A percentile compares a stretch with the other conserved stretches of the same genome.
phyloP scores from a whole-genome alignment of 805 yeast species.

The Candida tammaniensis region DNA sequence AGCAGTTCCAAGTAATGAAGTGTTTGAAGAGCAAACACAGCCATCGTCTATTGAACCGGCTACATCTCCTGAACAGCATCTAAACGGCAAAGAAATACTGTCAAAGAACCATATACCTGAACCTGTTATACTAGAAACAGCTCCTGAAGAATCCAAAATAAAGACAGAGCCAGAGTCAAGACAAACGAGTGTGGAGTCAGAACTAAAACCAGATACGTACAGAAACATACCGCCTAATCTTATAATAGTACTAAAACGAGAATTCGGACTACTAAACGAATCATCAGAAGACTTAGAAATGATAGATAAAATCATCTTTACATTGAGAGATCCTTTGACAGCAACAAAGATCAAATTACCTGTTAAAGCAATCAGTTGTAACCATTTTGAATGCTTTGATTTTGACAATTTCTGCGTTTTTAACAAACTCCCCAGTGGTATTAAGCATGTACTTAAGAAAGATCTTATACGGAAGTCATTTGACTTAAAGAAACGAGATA shows the following conservation, averaged over 20 bases:
- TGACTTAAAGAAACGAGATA: slow-evolving; percentile 11
- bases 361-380: slow-evolving; percentile 34
- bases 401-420: slow-evolving; percentile 39
- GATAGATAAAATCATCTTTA: slow-evolving; percentile 34
- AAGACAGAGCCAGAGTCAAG: neutral
- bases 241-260: slow-evolving; percentile 9
- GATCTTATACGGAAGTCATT: slow-evolving; percentile 20
- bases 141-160: no score
- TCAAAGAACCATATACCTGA: no score
- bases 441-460: slow-evolving; percentile 19
- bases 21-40: no score
- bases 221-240: slow-evolving; percentile 14
- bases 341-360: slow-evolving; percentile 38
- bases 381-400: slow-evolving; percentile 45
- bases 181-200: neutral
- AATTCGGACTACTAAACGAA: slow-evolving; percentile 11
- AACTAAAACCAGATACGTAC: slow-evolving; percentile 4
- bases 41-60: no score
- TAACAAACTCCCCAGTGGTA: slow-evolving; percentile 31
- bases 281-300: slow-evolving; percentile 21
- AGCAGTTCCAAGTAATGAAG: no score
- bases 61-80: no score
- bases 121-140: no score
- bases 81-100: no score
- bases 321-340: slow-evolving; percentile 40